A percentile compares a stretch with the other conserved stretches of the same genome.
Evolutionary conservation across 768 basidiomycete species (phyloP).

Genomic region (Agaricus sinodeliciosus): DNA sequence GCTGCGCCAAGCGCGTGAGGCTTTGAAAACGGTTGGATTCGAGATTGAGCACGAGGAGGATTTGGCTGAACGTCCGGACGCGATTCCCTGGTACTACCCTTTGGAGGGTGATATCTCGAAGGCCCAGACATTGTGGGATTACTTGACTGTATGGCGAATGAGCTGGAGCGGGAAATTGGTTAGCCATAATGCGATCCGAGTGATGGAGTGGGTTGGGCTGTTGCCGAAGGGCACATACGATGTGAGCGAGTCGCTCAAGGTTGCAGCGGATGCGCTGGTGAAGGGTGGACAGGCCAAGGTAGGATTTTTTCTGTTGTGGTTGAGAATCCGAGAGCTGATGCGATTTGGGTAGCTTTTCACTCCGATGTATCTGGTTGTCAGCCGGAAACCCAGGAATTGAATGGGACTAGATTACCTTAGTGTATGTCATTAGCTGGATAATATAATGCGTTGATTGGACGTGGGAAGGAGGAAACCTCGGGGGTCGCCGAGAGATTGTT

Average conservation of each 20-base stretch:
- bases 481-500: conserved; percentile 9
- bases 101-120: conserved; percentile 90
- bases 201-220: conserved; percentile 71
- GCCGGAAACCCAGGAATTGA: conserved; percentile 48
- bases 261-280: conserved; percentile 74
- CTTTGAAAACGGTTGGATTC: conserved; percentile 81
- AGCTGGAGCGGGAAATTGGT: conserved; percentile 81
- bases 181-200: conserved; percentile 72
- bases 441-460: conserved; percentile 3
- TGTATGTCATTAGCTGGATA: conserved; percentile 10
- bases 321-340: conserved; percentile 12
- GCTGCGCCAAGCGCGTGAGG: conserved; percentile 60
- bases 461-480: conserved; percentile 10
- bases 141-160: conserved; percentile 83
- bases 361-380: conserved; percentile 75
- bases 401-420: conserved; percentile 10
- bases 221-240: conserved; percentile 90
- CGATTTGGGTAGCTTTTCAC: conserved; percentile 61
- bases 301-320: not conserved
- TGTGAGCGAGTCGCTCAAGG: conserved; percentile 83
- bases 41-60: conserved; percentile 89
- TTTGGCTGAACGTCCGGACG: conserved; percentile 77
- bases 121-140: conserved; percentile 92
- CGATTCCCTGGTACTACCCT: conserved; percentile 92
- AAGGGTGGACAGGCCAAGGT: conserved; percentile 85